phyloP scores from a whole-genome alignment of 768 basidiomycete genomes.

The Termitomyces sp. region DNA sequence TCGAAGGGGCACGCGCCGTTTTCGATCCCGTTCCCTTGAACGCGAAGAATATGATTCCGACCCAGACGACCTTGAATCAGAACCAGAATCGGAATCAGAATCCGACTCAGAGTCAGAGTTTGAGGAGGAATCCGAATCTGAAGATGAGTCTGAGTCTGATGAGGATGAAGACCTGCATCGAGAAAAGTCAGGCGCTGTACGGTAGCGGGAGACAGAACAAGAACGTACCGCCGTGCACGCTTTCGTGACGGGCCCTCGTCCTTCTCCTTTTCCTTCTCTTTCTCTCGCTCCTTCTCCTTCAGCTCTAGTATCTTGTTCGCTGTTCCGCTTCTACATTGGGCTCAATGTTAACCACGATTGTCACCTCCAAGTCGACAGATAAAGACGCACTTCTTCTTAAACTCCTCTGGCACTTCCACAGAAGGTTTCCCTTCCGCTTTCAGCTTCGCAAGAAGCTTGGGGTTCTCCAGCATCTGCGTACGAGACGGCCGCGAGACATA shows the following conservation, averaged over 20 bases:
- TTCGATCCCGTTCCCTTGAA: conserved; percentile 36
- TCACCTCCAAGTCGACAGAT: background rate
- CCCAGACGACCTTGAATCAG: conserved; percentile 9
- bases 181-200: background rate
- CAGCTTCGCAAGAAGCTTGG: conserved; percentile 57
- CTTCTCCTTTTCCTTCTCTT: conserved; percentile 28
- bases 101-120: conserved; percentile 18
- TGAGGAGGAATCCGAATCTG: conserved; percentile 8
- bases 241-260: conserved; percentile 36
- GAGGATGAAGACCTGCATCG: conserved; percentile 9
- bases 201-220: background rate
- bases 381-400: conserved; percentile 65
- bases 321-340: conserved; percentile 55
- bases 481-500: conserved; percentile 89
- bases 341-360: background rate
- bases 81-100: background rate
- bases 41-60: conserved; percentile 31
- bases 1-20: conserved; percentile 30
- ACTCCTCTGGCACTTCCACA: conserved; percentile 87
- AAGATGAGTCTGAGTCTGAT: background rate
- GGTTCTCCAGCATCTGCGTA: conserved; percentile 81
- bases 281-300: conserved; percentile 72
- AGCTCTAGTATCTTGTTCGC: conserved; percentile 81
- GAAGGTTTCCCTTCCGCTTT: conserved; percentile 69
- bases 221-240: conserved; percentile 28